phyloP scores from a whole-genome alignment of 371 early-diverging fungal species.

The Basidiobolus meristosporus region DNA sequence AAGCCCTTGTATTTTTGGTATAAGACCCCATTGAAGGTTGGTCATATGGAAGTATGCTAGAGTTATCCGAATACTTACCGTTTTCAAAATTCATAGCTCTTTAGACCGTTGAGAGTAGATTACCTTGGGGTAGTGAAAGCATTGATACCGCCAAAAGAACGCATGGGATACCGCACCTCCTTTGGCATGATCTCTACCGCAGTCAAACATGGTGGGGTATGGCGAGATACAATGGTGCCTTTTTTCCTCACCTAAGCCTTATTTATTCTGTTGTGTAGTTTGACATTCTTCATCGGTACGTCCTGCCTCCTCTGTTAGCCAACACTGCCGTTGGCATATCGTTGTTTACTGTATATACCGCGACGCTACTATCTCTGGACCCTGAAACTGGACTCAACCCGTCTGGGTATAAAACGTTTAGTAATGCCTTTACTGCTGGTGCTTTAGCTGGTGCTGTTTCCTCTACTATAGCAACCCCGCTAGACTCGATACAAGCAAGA shows the following conservation, averaged over 20 bases:
- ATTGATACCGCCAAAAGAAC: constrained; percentile 24
- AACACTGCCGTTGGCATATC: constrained; percentile 56
- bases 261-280: neutral
- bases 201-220: constrained; percentile 34
- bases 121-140: constrained; percentile 60
- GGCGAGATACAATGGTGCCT: neutral
- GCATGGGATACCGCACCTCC: constrained; percentile 22
- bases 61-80: neutral
- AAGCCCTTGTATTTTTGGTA: constrained; percentile 54
- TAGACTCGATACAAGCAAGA: constrained; percentile 50
- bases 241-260: neutral
- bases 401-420: neutral
- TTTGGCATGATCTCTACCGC: constrained; percentile 55
- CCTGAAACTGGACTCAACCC: neutral
- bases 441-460: constrained; percentile 56
- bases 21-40: constrained; percentile 53
- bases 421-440: constrained; percentile 24
- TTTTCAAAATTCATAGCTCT: constrained; percentile 18
- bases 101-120: constrained; percentile 60
- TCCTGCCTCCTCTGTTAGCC: constrained; percentile 50
- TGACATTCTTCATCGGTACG: constrained; percentile 35
- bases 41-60: neutral
- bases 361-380: neutral
- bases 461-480: constrained; percentile 48
- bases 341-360: constrained; percentile 16